phyloP scores from a whole-genome alignment of 2,329 filamentous ascomycete species.

The Microsporum ferrugineum region DNA sequence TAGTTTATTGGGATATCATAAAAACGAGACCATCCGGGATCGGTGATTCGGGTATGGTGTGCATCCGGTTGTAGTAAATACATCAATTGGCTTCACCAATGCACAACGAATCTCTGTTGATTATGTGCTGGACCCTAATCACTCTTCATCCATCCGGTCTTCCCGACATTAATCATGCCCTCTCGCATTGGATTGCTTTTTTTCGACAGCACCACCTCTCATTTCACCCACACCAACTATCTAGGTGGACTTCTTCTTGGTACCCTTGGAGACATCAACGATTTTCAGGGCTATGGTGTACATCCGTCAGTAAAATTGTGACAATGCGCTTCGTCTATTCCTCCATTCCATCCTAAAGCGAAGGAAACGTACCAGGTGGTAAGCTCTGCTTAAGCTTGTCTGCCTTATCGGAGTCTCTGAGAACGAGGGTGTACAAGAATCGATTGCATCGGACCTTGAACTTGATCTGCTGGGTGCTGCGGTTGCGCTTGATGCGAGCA shows the following conservation, averaged over 20 bases:
- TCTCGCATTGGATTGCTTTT: not conserved
- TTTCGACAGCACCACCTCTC: not conserved
- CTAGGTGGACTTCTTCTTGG: conserved; percentile 37
- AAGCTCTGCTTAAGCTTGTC: conserved; percentile 99
- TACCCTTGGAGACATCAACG: conserved; percentile 35
- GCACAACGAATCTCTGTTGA: not conserved
- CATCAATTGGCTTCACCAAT: conserved; percentile 2
- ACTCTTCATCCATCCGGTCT: not conserved
- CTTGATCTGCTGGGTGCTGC: conserved; percentile 85
- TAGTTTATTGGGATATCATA: conserved; percentile 4
- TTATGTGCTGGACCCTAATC: not conserved
- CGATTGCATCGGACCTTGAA: conserved; percentile 99
- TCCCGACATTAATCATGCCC: conserved; percentile 1
- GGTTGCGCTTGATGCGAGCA: conserved; percentile 93
- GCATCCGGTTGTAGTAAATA: not conserved
- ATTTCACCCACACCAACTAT: not conserved
- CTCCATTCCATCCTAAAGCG: not conserved
- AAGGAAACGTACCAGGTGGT: conserved; percentile 68
- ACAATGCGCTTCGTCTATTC: not conserved
- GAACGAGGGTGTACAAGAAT: conserved; percentile 93
- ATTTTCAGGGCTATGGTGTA: conserved; percentile 33
- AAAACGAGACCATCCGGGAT: not conserved
- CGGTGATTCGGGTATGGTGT: not conserved
- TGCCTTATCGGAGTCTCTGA: conserved; percentile 98
- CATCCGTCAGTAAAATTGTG: conserved; percentile 3